A percentile compares a stretch with the other conserved stretches of the same genome.
These are phyloP conservation scores for Saitozyma podzolica DNA, from an alignment of 768 basidiomycete species.

Conservation along the genomic window DNA sequence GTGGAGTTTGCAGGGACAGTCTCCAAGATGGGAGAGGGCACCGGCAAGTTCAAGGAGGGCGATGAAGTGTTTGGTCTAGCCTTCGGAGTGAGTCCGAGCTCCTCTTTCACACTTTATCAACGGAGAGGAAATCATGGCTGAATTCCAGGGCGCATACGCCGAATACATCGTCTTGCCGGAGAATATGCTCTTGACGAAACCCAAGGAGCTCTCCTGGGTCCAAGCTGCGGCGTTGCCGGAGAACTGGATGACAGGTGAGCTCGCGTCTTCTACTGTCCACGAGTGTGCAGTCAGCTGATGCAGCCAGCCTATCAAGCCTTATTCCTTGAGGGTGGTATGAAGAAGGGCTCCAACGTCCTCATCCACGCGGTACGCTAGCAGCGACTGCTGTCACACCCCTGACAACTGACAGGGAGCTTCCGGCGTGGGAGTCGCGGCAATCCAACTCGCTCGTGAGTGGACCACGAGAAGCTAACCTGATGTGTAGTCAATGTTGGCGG, in stretches of 20 bases:
- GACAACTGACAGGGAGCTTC: slow-evolving; percentile 60
- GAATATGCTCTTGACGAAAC: slow-evolving; percentile 72
- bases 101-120: no score
- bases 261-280: not conserved
- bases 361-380: slow-evolving; percentile 89
- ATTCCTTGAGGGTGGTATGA: slow-evolving; percentile 67
- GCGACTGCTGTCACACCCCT: no score
- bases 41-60: slow-evolving; percentile 62
- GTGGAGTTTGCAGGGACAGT: slow-evolving; percentile 81
- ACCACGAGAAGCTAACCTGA: slow-evolving; percentile 13
- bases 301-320: slow-evolving; percentile 64
- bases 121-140: not conserved
- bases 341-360: slow-evolving; percentile 71
- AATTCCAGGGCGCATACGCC: slow-evolving; percentile 74
- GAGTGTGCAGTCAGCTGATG: not conserved
- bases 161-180: slow-evolving; percentile 73
- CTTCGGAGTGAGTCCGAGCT: slow-evolving; percentile 64
- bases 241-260: slow-evolving; percentile 77
- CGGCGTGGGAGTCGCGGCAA: slow-evolving; percentile 84
- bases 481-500: slow-evolving; percentile 36
- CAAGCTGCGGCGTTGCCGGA: slow-evolving; percentile 89
- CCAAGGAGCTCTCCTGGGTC: slow-evolving; percentile 70
- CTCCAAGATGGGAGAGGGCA: slow-evolving; percentile 59
- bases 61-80: slow-evolving; percentile 79
- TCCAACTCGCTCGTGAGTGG: slow-evolving; percentile 70